Base-by-base conservation (phyloP, 164 flowering plant species). In the Berberis vulgaris region DNA sequence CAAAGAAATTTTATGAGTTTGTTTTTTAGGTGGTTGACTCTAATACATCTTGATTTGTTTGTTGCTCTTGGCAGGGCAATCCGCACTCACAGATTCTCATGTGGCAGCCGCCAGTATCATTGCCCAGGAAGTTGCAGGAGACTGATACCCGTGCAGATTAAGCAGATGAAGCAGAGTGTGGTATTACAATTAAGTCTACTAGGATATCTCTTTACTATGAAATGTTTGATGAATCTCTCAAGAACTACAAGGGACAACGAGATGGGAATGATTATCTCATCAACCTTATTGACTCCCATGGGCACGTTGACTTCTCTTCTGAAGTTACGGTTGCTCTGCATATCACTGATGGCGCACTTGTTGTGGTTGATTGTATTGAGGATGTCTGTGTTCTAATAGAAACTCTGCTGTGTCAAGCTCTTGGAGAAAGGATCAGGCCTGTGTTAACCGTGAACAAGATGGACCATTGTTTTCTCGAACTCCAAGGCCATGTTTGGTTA, bases 121-220 rank as follows among this genome's bases (percentile, higher is more conserved):
- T 67, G 87, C 85, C 2, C 87, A 83, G 67, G 87, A 81, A 64
- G 82, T 77, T 68, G 85, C 87, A 9, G 75, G 78, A 12, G 78
- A 75, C 78, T 12, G 74, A 71, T 59, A 75, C 78, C 1, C 78
- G 78, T 0, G n/a, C n/a, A n/a, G n/a, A n/a, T n/a, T n/a, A n/a
- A n/a, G 64, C 62, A n/a, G 78, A 75, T 68, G 74, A 75, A 55
- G 78, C 78, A 9, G 78, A 74, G 45, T 74, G 74, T 58, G 74
- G 78, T 42, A 74, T 71, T 39, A 74, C 78, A 6, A 67, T 60
- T 46, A 67, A 67, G 11, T 60, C 67, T 1, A 69, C 67, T 57
- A 62, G 66, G 0, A 56, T 68, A 4, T 57, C 56, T 46, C 41
- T 53, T 26, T 62, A 57, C 38, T 65, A 59, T 57, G 58, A 66